Base-by-base conservation (phyloP, 768 basidiomycete species). In the Kwoniella bestiolae region DNA sequence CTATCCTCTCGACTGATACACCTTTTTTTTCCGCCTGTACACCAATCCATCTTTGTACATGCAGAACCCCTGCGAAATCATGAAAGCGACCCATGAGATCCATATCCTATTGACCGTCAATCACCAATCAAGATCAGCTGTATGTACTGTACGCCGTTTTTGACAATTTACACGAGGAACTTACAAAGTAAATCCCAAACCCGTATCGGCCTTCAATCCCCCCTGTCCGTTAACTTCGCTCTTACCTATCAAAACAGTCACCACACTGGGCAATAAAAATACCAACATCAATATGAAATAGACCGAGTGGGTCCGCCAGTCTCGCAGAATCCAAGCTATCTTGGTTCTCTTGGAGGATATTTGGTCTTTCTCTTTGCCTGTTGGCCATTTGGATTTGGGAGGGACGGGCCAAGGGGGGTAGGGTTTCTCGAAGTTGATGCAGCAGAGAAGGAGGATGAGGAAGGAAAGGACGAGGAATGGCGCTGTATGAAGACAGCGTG, bases 351-450 rank as follows among this genome's bases (percentile, higher is more conserved):
- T 49, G 16, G 31, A 18, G 14, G 4, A 23, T 16, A 55, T 18
- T n/a, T n/a, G n/a, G n/a, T n/a, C n/a, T n/a, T n/a, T n/a, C 2
- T 45, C 41, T 23, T 47, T 51, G 25, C 38, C 47, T 51, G 49
- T 44, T 32, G 63, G 53, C 44, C 52, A 57, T 26, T 49, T 7
- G 1, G 44, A 31, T 21, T 29, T 52, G 25, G 29, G 34, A 50
- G 56, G 63, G n/a, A 52, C 49, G 4, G 56, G 45, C 35, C 45
- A 53, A 28, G 63, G 63, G 6, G 63, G 63, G 28, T 59, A 58
- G 6, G 63, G 63, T 16, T 34, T 47, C 5, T 57, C 44, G 63
- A 58, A 59, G 11, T 45, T 29, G 16, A 65, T 57, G 9, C 29
- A 2, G 5, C 52, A n/a, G 6, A 65, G 2, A 0, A 65, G 46